phyloP scores from a whole-genome alignment of 1,284 basidiomycete genomes.

The Ceratobasidium sp. region DNA sequence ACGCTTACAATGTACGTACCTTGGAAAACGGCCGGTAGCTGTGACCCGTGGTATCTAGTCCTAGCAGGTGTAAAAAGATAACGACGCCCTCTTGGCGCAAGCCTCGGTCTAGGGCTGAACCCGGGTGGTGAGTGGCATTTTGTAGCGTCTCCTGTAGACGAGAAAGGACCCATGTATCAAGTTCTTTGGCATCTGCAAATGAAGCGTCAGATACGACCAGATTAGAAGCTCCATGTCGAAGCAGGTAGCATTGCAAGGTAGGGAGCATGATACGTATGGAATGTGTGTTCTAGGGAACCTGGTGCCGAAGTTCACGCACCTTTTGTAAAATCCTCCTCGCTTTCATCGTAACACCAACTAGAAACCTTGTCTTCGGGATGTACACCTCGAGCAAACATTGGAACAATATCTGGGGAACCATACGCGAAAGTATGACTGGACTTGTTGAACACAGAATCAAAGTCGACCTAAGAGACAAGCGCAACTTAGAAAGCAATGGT shows the following conservation, averaged over 20 bases:
- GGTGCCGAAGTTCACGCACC: slow-evolving; percentile 52
- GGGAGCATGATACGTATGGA: neutral
- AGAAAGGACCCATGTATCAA: slow-evolving; percentile 83
- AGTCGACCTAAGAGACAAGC: slow-evolving; percentile 64
- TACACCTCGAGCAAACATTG: slow-evolving; percentile 85
- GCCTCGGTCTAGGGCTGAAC: slow-evolving; percentile 54
- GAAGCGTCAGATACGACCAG: neutral
- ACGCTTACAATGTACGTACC: slow-evolving; percentile 53
- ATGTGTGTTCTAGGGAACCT: neutral
- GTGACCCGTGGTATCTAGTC: slow-evolving; percentile 88
- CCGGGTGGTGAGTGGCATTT: slow-evolving; percentile 63
- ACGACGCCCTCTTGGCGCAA: slow-evolving; percentile 67
- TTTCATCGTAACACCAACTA: slow-evolving; percentile 79
- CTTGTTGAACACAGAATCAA: slow-evolving; percentile 89
- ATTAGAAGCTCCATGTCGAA: too few species aligned
- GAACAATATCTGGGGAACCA: slow-evolving; percentile 88
- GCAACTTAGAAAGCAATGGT: slow-evolving; percentile 18
- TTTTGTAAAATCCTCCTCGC: slow-evolving; percentile 85
- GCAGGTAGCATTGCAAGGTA: too few species aligned
- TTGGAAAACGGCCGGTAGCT: slow-evolving; percentile 84
- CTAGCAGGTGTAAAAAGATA: slow-evolving; percentile 86
- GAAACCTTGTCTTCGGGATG: slow-evolving; percentile 67
- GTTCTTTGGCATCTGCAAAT: slow-evolving; percentile 70
- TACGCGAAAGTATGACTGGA: slow-evolving; percentile 82
- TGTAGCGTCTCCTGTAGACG: slow-evolving; percentile 65